Conservation (phyloP, 768 basidiomycete genomes). For the Tricholoma saponaceum region DNA sequence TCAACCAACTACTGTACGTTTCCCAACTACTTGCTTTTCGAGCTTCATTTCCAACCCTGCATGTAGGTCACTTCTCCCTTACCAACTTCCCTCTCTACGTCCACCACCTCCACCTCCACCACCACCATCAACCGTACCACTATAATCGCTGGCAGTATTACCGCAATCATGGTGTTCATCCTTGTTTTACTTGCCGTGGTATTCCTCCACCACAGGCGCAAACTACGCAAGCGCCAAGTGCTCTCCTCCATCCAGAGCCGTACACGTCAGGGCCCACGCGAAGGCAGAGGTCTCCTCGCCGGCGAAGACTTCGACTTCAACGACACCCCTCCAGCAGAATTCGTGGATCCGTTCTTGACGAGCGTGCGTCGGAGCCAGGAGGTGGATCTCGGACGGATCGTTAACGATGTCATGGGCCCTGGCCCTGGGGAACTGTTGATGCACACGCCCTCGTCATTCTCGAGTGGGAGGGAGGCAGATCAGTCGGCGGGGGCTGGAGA, state of each 20-base stretch:
- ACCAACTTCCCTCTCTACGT: constrained; percentile 26
- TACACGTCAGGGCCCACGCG: constrained; percentile 12
- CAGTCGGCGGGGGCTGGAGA: no score
- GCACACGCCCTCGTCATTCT: neutral
- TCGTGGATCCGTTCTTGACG: constrained; percentile 35
- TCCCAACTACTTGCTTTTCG: neutral
- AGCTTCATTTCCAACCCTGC: neutral
- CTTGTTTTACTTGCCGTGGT: constrained; percentile 30
- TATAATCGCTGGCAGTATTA: constrained; percentile 31
- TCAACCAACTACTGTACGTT: neutral
- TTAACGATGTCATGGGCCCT: constrained; percentile 48
- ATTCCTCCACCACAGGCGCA: constrained; percentile 34
- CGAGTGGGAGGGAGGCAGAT: no score
- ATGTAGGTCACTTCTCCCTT: neutral
- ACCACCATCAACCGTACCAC: constrained; percentile 26
- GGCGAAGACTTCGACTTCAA: constrained; percentile 35
- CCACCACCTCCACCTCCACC: constrained; percentile 10
- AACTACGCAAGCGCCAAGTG: constrained; percentile 27
- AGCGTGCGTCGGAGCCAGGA: constrained; percentile 23
- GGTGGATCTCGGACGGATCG: constrained; percentile 34
- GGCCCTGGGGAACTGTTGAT: neutral
- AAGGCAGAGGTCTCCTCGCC: constrained; percentile 26
- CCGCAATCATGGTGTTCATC: constrained; percentile 32
- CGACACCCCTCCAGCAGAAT: constrained; percentile 33
- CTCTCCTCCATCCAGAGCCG: constrained; percentile 7